These are phyloP conservation scores for Cladophialophora immunda DNA, from an alignment of 2,329 filamentous ascomycete species.

Conservation along the genomic window DNA sequence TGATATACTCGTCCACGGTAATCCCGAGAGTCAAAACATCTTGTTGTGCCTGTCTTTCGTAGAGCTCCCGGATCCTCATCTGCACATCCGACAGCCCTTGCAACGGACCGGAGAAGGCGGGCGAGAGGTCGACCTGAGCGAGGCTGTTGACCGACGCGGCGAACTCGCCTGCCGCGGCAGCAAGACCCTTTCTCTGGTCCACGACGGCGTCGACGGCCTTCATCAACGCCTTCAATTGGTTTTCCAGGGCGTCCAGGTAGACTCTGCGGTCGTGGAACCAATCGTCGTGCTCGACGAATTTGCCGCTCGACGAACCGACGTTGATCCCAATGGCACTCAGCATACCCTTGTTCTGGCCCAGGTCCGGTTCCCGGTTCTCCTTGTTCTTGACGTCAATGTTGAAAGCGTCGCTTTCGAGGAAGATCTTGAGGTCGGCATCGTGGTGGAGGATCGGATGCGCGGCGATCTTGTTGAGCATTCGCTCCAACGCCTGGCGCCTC, in stretches of 20 bases:
- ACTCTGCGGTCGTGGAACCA: constrained; percentile 98
- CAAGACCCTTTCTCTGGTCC: constrained; percentile 87
- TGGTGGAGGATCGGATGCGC: constrained; percentile 89
- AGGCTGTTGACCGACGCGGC: constrained; percentile 91
- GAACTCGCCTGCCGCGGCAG: constrained; percentile 93
- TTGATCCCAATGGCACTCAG: constrained; percentile 83
- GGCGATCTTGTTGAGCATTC: constrained; percentile 97
- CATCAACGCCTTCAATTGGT: constrained; percentile 85
- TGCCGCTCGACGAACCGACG: constrained; percentile 74
- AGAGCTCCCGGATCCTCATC: constrained; percentile 90
- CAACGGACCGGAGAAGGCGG: constrained; percentile 84
- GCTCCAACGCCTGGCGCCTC: constrained; percentile 86
- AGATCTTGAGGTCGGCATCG: constrained; percentile 92
- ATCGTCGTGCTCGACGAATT: constrained; percentile 98
- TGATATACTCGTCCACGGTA: constrained; percentile 97
- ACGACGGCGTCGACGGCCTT: constrained; percentile 96
- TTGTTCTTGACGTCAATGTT: constrained; percentile 98
- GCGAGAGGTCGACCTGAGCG: constrained; percentile 90
- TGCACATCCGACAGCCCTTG: constrained; percentile 94
- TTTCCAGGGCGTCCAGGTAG: constrained; percentile 93
- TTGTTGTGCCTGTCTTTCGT: constrained; percentile 95
- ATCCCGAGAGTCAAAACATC: constrained; percentile 96
- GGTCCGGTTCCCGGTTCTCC: constrained; percentile 84
- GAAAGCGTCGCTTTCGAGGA: constrained; percentile 95
- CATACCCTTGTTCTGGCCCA: constrained; percentile 92